Evolutionary conservation across 352 stramenopile genomes (phyloP).

Genomic region (Phytophthora hibernalis): DNA sequence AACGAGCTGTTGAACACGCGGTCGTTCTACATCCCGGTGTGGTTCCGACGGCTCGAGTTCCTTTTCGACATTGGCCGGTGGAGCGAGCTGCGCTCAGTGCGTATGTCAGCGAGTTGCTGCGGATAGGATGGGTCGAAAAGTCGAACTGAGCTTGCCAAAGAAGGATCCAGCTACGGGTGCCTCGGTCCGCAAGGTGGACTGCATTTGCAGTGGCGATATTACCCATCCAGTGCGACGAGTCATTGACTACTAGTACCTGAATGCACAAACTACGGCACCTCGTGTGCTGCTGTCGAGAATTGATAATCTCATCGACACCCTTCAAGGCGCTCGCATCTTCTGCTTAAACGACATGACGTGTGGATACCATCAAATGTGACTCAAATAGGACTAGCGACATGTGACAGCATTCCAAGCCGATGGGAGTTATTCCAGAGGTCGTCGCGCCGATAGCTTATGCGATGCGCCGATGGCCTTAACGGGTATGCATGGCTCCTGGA

Average conservation of each 20-base stretch:
- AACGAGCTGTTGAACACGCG: conserved; percentile 1
- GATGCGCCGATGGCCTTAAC: conserved; percentile 1
- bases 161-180: not conserved
- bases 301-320: too few species aligned
- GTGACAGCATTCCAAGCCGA: conserved; percentile 5
- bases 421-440: conserved; percentile 2
- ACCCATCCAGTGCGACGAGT: too few species aligned
- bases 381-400: not conserved
- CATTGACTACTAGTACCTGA: too few species aligned
- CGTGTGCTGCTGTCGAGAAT: too few species aligned
- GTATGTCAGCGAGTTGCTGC: conserved; percentile 2
- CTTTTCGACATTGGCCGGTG: not conserved
- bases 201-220: too few species aligned
- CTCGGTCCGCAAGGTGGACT: too few species aligned
- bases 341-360: too few species aligned
- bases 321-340: too few species aligned
- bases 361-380: not conserved
- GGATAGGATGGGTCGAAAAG: not conserved
- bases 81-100: not conserved
- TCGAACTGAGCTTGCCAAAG: conserved; percentile 5
- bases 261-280: too few species aligned
- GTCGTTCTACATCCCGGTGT: not conserved
- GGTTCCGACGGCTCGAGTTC: not conserved
- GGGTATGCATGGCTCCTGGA: conserved; percentile 12
- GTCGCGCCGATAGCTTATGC: not conserved